A percentile compares a stretch with the other conserved stretches of the same genome.
Conservation (phyloP, 1,284 basidiomycete species). For the Schizophyllum commune region DNA sequence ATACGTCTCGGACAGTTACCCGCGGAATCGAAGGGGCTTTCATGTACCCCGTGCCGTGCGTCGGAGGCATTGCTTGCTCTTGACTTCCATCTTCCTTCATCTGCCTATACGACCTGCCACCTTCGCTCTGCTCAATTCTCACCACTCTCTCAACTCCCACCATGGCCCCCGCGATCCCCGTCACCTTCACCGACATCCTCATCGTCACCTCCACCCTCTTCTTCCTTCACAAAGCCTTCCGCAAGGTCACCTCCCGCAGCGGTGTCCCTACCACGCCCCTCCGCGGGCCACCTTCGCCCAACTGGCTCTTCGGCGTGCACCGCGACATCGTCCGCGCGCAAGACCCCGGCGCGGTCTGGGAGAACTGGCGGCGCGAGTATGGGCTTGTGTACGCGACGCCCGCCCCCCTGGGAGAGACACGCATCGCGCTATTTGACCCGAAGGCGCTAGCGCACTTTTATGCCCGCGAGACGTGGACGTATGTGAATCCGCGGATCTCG, state of each 20-base stretch:
- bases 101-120: too few relatives aligned
- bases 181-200: conserved; percentile 1
- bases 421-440: conserved; percentile 43
- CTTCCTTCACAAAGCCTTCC: background rate
- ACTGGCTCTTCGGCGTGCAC: conserved; percentile 28
- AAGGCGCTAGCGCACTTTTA: conserved; percentile 48
- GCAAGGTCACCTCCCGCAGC: background rate
- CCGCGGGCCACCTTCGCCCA: conserved; percentile 8
- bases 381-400: conserved; percentile 40
- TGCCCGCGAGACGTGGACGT: conserved; percentile 39
- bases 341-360: conserved; percentile 27
- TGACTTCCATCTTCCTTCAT: too few relatives aligned
- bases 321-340: conserved; percentile 19
- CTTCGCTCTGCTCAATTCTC: background rate
- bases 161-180: background rate
- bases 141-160: background rate
- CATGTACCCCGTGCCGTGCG: too few relatives aligned
- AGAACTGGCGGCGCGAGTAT: conserved; percentile 37
- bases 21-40: too few relatives aligned
- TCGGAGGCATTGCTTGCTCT: too few relatives aligned
- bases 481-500: conserved; percentile 30
- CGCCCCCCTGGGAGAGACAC: conserved; percentile 28
- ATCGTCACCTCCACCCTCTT: background rate
- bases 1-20: too few relatives aligned
- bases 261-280: conserved; percentile 6